Conservation (phyloP, 768 basidiomycete species). For the Suillus occidentalis region DNA sequence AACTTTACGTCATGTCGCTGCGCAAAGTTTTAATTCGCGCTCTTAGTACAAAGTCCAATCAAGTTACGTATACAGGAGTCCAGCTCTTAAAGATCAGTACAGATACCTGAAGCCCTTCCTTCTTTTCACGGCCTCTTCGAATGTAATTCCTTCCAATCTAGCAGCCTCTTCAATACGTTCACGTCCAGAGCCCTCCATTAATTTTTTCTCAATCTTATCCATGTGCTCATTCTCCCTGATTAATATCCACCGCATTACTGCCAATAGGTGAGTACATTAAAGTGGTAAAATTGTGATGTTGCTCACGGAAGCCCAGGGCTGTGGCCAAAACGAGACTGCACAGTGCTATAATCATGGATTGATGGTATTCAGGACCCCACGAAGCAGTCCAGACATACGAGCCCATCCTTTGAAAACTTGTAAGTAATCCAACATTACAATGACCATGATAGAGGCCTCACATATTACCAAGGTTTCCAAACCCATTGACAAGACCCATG, state of each 20-base stretch:
- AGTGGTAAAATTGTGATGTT: not conserved
- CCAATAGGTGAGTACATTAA: not conserved
- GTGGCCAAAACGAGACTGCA: constrained; percentile 33
- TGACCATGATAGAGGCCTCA: constrained; percentile 29
- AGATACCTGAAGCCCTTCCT: constrained; percentile 61
- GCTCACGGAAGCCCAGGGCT: constrained; percentile 35
- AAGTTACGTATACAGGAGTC: not conserved
- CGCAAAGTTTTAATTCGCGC: too few relatives aligned
- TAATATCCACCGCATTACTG: constrained; percentile 48
- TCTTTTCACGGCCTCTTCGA: constrained; percentile 57
- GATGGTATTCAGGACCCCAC: constrained; percentile 67
- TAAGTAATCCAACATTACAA: not conserved
- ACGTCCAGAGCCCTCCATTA: constrained; percentile 44
- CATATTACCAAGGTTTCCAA: constrained; percentile 60
- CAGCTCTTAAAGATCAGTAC: constrained; percentile 30
- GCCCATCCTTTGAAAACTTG: constrained; percentile 43
- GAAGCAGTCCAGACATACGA: constrained; percentile 60
- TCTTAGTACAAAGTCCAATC: not conserved
- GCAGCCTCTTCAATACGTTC: constrained; percentile 59
- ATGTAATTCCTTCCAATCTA: constrained; percentile 55
- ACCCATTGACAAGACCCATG: constrained; percentile 62
- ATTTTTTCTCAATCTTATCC: constrained; percentile 46
- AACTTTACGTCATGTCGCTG: too few relatives aligned
- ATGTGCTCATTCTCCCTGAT: constrained; percentile 50
- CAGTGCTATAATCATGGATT: constrained; percentile 54